A percentile compares a stretch with the other conserved stretches of the same genome.
Conservation (phyloP, 371 early-diverging fungal genomes). For the Blyttiomyces sp. region DNA sequence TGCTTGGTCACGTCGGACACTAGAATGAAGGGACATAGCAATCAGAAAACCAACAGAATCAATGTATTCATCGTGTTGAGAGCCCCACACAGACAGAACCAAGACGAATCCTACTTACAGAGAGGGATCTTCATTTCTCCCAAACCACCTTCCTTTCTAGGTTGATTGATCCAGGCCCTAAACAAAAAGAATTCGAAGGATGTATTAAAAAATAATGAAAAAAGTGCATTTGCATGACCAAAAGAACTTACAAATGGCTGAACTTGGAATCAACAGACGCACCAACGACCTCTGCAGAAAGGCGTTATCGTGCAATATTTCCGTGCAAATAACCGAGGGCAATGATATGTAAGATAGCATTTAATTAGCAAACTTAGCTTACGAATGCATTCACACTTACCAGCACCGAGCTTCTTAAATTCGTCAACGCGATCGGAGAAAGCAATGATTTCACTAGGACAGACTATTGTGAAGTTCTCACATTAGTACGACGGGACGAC, state of each 20-base stretch:
- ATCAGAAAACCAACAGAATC: too few species aligned
- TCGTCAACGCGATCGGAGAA: slow-evolving; percentile 70
- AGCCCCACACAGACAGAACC: not conserved
- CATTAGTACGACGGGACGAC: too few species aligned
- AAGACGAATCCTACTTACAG: slow-evolving; percentile 18
- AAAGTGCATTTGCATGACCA: slow-evolving; percentile 51
- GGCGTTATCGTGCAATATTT: too few species aligned
- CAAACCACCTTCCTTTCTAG: slow-evolving; percentile 87
- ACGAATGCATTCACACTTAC: too few species aligned
- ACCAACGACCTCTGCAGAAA: slow-evolving; percentile 76
- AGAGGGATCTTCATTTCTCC: slow-evolving; percentile 83
- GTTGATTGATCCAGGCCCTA: slow-evolving; percentile 65
- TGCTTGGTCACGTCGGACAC: slow-evolving; percentile 83
- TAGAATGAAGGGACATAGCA: too few species aligned
- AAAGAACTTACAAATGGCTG: slow-evolving; percentile 45
- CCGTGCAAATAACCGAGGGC: too few species aligned
- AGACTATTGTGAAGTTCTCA: slow-evolving; percentile 26
- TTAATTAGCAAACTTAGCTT: too few species aligned
- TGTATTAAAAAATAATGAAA: slow-evolving; percentile 21
- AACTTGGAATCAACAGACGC: slow-evolving; percentile 76
- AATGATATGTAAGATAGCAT: too few species aligned
- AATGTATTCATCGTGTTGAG: too few species aligned
- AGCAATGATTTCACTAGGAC: slow-evolving; percentile 31
- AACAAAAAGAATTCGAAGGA: slow-evolving; percentile 29
- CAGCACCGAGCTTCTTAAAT: slow-evolving; percentile 70